Evolutionary conservation across 352 stramenopile species (phyloP), one percentile per base, ranked within the genome.

Genomic region (Phytophthora ohioensis): DNA sequence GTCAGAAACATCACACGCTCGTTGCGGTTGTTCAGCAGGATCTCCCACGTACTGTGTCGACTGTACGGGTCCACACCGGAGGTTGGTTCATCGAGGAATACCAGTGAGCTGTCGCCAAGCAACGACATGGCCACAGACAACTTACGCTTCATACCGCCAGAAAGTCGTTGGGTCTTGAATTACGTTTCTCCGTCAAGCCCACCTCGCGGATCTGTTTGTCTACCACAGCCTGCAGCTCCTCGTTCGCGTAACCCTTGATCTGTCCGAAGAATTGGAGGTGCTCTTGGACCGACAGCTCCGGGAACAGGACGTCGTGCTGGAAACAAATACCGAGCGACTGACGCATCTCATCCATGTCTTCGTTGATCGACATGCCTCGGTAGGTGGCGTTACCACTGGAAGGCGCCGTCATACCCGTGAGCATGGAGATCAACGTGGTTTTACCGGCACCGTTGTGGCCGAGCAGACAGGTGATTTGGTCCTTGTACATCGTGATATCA

Each of bases 11-110:
- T 94, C 17, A 93, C 69, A 30, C 80, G 75, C 31, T 79, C 73
- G 48, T 81, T 70, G n/a, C 79, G 69, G 43, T 80, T 82, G 76
- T 86, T 84, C 38, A 84, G 48, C 42, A 90, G 62, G 36, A 97
- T 78, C 21, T 17, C 74, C 92, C 92, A 98, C 68, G 98, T 83
- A 51, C 98, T 98, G 47, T 95, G 82, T 59, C 97, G 82, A 47
- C 79, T 94, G 74, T 98, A 98, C 21, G 96, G 94, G 72, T 99
- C 97, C 93, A 99, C 98, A 6, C 96, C 96, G 48, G 68, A 89
- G 11, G 94, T 99, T 2, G 95, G 95, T 63, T 98, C 91, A 52
- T 98, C 90, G 42, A 97, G 75, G 42, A 96, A 91, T 49, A 94
- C 82, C 27, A 96, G 42, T 31, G 71, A 80, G 95, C 79, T 94